Evolutionary conservation across 352 stramenopile genomes (phyloP).

Genomic region (Phytophthora hibernalis): DNA sequence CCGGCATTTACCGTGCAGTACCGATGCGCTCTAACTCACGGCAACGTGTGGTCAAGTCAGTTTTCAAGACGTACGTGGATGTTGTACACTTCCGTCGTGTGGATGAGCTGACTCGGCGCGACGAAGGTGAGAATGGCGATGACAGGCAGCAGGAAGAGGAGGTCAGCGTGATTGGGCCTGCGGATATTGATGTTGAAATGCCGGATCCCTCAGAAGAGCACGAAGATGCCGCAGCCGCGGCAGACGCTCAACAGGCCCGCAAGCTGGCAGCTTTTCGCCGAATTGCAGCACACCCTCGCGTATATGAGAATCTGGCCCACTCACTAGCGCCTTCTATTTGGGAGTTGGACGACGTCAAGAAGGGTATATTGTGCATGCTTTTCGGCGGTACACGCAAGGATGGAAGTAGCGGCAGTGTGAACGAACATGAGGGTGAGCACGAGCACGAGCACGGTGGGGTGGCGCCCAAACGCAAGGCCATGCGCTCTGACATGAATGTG

Average conservation of each 20-base stretch:
- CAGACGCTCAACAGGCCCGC: constrained; percentile 55
- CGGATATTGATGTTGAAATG: constrained; percentile 48
- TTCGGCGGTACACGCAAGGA: constrained; percentile 96
- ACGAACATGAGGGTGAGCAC: constrained; percentile 45
- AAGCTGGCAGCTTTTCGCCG: constrained; percentile 75
- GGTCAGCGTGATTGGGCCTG: constrained; percentile 33
- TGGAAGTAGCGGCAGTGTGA: constrained; percentile 52
- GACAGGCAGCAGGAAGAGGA: constrained; percentile 24
- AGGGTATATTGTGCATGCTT: constrained; percentile 98
- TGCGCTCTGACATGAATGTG: constrained; percentile 98
- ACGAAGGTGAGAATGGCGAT: constrained; percentile 42
- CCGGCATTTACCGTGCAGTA: constrained; percentile 97
- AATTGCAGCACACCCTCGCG: constrained; percentile 80
- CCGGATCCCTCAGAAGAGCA: constrained; percentile 42
- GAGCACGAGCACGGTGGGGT: constrained; percentile 46
- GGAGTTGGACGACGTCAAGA: constrained; percentile 99
- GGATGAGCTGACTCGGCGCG: constrained; percentile 73
- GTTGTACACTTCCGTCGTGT: constrained; percentile 98
- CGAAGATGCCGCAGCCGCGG: constrained; percentile 49
- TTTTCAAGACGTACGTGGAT: constrained; percentile 99
- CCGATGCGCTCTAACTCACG: constrained; percentile 94
- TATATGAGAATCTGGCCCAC: constrained; percentile 85
- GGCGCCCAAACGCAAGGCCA: constrained; percentile 64
- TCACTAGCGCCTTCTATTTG: constrained; percentile 88
- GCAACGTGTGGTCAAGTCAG: constrained; percentile 94